A percentile compares a stretch with the other conserved stretches of the same genome.
Evolutionary conservation across 108 stramenopile genomes (phyloP).

Genomic region (Pseudonitzschia multiseries): DNA sequence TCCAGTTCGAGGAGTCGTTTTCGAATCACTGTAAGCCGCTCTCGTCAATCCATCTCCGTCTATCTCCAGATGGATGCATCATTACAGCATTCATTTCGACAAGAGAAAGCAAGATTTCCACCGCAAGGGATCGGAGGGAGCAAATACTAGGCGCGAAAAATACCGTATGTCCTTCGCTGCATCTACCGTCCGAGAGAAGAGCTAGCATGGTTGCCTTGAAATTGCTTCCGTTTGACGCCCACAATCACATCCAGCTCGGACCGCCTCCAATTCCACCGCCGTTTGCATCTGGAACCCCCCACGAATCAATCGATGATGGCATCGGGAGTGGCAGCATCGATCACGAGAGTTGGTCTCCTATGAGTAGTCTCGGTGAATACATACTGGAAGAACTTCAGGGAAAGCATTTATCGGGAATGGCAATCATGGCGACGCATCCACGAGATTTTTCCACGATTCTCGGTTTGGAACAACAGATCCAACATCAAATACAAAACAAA

Average conservation of each 20-base stretch:
- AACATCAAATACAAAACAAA: not conserved
- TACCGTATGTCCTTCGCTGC: too few relatives aligned
- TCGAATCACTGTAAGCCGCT: too few relatives aligned
- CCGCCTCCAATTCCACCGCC: conserved; percentile 34
- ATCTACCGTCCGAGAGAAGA: too few relatives aligned
- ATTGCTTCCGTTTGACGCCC: conserved; percentile 72
- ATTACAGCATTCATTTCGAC: too few relatives aligned
- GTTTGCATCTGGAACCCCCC: not conserved
- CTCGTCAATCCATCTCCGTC: too few relatives aligned
- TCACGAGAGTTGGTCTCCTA: not conserved
- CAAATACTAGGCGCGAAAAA: too few relatives aligned
- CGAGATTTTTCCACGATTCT: conserved; percentile 61
- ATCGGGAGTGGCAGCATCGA: not conserved
- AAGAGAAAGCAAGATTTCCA: too few relatives aligned
- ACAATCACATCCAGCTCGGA: conserved; percentile 84
- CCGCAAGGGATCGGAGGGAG: too few relatives aligned
- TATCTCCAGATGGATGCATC: too few relatives aligned
- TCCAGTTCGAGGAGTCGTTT: too few relatives aligned
- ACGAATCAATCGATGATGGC: not conserved
- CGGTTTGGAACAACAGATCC: conserved; percentile 15
- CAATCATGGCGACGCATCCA: conserved; percentile 88
- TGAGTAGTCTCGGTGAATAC: not conserved
- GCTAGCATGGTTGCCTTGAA: not conserved
- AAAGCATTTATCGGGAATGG: conserved; percentile 56
- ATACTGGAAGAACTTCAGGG: not conserved